These are phyloP conservation scores for Backusella macrospora DNA, from an alignment of 192 early-diverging fungal species.

Conservation along the genomic window DNA sequence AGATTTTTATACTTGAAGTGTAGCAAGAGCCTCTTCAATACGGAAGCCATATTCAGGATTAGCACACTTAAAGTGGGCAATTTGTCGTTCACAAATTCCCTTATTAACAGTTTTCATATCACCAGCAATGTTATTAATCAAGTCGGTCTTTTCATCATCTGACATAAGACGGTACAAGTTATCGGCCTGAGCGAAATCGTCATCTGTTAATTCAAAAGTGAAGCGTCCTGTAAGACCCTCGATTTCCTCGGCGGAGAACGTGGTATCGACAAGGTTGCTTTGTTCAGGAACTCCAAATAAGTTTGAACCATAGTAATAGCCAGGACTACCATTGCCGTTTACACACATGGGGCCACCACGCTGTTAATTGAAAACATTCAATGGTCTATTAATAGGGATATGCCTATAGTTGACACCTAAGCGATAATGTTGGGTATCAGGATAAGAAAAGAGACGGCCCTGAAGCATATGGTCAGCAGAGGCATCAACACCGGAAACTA, in stretches of 20 bases:
- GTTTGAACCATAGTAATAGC: slow-evolving; percentile 77
- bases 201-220: slow-evolving; percentile 56
- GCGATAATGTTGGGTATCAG: slow-evolving; percentile 83
- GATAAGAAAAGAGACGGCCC: slow-evolving; percentile 83
- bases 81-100: slow-evolving; percentile 69
- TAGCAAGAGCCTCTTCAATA: slow-evolving; percentile 53
- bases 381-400: slow-evolving; percentile 84
- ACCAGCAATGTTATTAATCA: slow-evolving; percentile 64
- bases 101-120: slow-evolving; percentile 63
- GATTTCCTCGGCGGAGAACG: slow-evolving; percentile 48
- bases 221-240: slow-evolving; percentile 63
- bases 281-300: slow-evolving; percentile 60
- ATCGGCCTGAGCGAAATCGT: slow-evolving; percentile 69
- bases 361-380: slow-evolving; percentile 66
- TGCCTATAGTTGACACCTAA: slow-evolving; percentile 81
- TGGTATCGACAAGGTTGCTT: slow-evolving; percentile 58
- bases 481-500: slow-evolving; percentile 80
- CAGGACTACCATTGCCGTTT: slow-evolving; percentile 60
- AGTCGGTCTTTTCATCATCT: slow-evolving; percentile 60
- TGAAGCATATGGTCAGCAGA: slow-evolving; percentile 83
- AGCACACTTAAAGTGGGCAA: slow-evolving; percentile 70
- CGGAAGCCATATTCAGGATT: slow-evolving; percentile 72
- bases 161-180: slow-evolving; percentile 68
- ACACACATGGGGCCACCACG: slow-evolving; percentile 73
- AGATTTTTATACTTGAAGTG: not conserved